Percentiles rank a stretch among this genome's conserved stretches.
Evolutionary conservation across 257 asterid species (phyloP).

Genomic region (Nemophila menziesii): DNA sequence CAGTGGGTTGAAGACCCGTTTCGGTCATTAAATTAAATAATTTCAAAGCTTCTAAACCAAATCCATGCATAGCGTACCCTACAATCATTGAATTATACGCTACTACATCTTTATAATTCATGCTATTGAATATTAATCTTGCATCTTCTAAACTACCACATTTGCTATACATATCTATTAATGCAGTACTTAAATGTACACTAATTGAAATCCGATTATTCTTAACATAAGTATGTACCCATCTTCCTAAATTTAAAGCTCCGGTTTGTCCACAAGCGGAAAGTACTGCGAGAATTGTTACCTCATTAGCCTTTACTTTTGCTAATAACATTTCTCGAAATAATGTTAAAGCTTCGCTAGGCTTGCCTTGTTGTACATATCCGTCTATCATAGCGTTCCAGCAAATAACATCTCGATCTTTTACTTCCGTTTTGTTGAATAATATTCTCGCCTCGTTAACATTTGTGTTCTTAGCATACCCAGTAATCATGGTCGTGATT

Average conservation of each 20-base stretch:
- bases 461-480: slow-evolving; percentile 22
- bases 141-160: slow-evolving; percentile 26
- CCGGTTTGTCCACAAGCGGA: slow-evolving; percentile 26
- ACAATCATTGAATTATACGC: slow-evolving; percentile 23
- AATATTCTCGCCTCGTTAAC: slow-evolving; percentile 18
- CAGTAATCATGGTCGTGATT: slow-evolving; percentile 23
- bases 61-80: slow-evolving; percentile 22
- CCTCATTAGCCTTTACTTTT: slow-evolving; percentile 18
- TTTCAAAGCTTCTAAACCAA: slow-evolving; percentile 16
- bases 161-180: slow-evolving; percentile 27
- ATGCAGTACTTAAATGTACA: slow-evolving; percentile 22
- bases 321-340: slow-evolving; percentile 18
- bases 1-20: slow-evolving; percentile 14
- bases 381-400: slow-evolving; percentile 33
- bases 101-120: slow-evolving; percentile 18
- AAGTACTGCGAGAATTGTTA: slow-evolving; percentile 19
- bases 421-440: slow-evolving; percentile 21
- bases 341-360: slow-evolving; percentile 18
- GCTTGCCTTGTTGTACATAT: slow-evolving; percentile 21
- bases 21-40: slow-evolving; percentile 12
- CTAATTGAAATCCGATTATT: slow-evolving; percentile 14
- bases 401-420: slow-evolving; percentile 20
- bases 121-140: slow-evolving; percentile 19
- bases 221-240: slow-evolving; percentile 25
- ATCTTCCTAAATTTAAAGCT: slow-evolving; percentile 19